phyloP scores from a whole-genome alignment of 257 asterid genomes.

The Salvia splendens region DNA sequence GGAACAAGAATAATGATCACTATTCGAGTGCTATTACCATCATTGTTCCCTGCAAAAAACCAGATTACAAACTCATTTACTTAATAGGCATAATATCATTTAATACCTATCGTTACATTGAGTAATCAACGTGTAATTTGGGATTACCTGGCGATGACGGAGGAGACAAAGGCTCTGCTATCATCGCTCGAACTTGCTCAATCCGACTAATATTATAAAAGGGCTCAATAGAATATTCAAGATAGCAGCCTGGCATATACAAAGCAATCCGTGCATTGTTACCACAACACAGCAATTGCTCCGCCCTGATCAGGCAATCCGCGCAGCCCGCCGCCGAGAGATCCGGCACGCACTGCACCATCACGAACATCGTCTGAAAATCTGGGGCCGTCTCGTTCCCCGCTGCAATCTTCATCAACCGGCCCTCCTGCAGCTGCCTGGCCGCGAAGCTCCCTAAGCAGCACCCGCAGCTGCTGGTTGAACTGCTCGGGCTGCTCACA shows the following conservation, averaged over 20 bases:
- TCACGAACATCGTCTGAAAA: not conserved
- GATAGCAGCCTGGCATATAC: constrained; percentile 12
- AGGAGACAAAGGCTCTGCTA: not conserved
- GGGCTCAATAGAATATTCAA: not conserved
- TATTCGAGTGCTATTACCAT: not conserved
- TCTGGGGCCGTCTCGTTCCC: not conserved
- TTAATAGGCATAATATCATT: no score
- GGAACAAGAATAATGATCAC: constrained; percentile 20
- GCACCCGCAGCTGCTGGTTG: not conserved
- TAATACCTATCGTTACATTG: no score
- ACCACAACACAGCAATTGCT: not conserved
- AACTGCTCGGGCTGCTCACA: not conserved
- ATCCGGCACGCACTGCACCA: constrained; percentile 33
- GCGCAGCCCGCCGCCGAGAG: not conserved
- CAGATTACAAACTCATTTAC: not conserved
- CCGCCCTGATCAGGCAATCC: constrained; percentile 4
- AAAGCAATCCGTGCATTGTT: not conserved
- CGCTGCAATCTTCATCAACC: constrained; percentile 1
- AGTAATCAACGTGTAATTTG: no score
- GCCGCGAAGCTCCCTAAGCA: not conserved
- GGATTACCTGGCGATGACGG: no score
- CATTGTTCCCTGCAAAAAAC: constrained; percentile 24
- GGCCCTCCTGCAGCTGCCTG: constrained; percentile 21
- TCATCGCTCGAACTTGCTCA: not conserved
- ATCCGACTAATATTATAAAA: constrained; percentile 26